Evolutionary conservation across 163 green algal species (phyloP), one percentile per base, ranked within the genome.

Genomic region (Chlamydomonas reinhardtii): DNA sequence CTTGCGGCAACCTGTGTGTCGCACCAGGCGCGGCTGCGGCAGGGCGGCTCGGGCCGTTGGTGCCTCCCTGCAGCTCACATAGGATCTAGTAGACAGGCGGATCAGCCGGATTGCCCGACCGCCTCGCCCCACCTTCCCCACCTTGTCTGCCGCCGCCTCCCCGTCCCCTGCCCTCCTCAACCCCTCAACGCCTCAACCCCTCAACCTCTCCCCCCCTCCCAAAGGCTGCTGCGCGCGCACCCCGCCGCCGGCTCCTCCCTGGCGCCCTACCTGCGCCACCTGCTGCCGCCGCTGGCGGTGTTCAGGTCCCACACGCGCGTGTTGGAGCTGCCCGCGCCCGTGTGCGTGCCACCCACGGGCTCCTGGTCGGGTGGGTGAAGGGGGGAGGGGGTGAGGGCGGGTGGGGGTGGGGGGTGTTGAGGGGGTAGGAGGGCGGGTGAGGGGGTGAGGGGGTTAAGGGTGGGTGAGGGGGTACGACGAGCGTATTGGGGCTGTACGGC

Each of bases 191-290:
- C 54, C 34, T 4, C 32, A 34, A 20, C 16, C 4, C 69, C 34
- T 12, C 61, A 66, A 66, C 24, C 61, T 22, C 24, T 2, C 24
- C 48, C 39, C 48, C 48, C 11, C 20, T 20, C 34, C 1, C 4
- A 0, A 76, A 93, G 88, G 80, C 81, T 93, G 69, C 74, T 93
- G 20, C 74, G 52, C 32, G 76, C 59, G n/a, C 90, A 93, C 75
- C 76, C 65, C 20, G 62, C 56, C 48, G 83, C 90, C 8, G 78
- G 73, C 4, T 25, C 69, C 22, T 74, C 83, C 0, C 79, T 93
- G 69, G 79, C 52, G 52, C 85, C 86, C 25, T 83, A 89, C 88
- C 73, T 84, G 56, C 85, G 76, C 59, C 82, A 92, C 61, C 79
- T 92, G 56, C 86, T 93, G 84, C 90, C 90, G 22, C 19, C 37